Evolutionary conservation across 1,139 yeast genomes (phyloP).

Genomic region (Spathaspora jeffriesii): DNA sequence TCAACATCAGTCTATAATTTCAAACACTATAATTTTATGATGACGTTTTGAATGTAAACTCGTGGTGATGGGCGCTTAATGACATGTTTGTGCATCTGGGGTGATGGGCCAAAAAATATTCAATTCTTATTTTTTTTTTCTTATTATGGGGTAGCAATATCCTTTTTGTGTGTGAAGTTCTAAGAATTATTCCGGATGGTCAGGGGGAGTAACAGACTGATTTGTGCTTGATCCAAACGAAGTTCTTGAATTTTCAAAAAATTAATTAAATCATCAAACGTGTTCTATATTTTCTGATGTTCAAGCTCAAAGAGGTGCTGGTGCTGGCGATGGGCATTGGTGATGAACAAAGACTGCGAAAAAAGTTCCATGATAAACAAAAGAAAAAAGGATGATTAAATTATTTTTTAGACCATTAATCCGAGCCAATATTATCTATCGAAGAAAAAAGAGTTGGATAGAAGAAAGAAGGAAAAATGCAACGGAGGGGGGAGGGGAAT

Average conservation of each 20-base stretch:
- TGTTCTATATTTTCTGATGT: neutral
- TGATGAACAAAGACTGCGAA: constrained; percentile 3
- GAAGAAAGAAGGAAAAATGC: neutral
- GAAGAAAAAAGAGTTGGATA: constrained; percentile 1
- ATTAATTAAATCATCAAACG: no score
- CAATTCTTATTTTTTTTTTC: neutral
- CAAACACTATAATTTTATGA: neutral
- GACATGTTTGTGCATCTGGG: constrained; percentile 1
- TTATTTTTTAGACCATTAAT: neutral
- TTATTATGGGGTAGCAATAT: neutral
- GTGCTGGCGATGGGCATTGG: neutral
- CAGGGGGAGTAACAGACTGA: neutral
- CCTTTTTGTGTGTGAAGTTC: neutral
- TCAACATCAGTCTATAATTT: neutral
- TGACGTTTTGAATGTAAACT: neutral
- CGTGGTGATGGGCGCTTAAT: neutral
- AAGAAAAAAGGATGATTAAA: constrained; percentile 1
- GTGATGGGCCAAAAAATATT: neutral
- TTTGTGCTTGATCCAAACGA: neutral
- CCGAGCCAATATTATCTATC: neutral
- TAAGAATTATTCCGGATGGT: neutral
- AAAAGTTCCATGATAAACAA: neutral
- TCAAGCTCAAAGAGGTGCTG: neutral
- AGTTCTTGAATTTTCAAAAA: neutral
- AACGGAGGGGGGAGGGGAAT: no score